A percentile compares a stretch with the other conserved stretches of the same genome.
Conservation (phyloP, 306 rosid species). For the Dryas drummondii region DNA sequence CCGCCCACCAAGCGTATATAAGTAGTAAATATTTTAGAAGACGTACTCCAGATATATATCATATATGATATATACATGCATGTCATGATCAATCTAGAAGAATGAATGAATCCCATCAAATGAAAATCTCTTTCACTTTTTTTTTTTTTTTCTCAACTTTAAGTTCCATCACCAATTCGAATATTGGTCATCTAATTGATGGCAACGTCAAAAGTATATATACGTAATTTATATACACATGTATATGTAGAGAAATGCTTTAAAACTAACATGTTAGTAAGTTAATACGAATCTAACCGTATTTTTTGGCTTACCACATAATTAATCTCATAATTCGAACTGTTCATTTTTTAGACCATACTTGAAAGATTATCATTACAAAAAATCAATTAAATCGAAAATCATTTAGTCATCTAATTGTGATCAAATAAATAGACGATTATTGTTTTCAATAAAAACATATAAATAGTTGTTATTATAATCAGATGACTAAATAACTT, state of each 20-base stretch:
- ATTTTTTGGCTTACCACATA: too few species aligned
- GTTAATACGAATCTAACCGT: too few species aligned
- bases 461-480: too few species aligned
- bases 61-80: slow-evolving; percentile 12
- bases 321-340: too few species aligned
- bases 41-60: slow-evolving; percentile 24
- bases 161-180: slow-evolving; percentile 31
- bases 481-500: too few species aligned
- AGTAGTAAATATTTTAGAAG: neutral
- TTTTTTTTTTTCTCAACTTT: neutral
- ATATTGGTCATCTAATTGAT: slow-evolving; percentile 34
- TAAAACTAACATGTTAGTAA: too few species aligned
- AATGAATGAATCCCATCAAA: slow-evolving; percentile 20
- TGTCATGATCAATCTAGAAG: slow-evolving; percentile 11
- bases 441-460: too few species aligned
- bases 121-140: slow-evolving; percentile 35
- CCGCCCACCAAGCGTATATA: neutral
- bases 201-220: neutral
- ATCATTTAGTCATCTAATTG: too few species aligned
- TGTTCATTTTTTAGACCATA: too few species aligned
- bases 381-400: too few species aligned
- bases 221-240: neutral
- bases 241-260: neutral
- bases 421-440: too few species aligned
- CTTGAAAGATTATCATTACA: too few species aligned